These are phyloP conservation scores for Euryodendron excelsum DNA, from an alignment of 148 eudicot genomes.

Conservation along the genomic window DNA sequence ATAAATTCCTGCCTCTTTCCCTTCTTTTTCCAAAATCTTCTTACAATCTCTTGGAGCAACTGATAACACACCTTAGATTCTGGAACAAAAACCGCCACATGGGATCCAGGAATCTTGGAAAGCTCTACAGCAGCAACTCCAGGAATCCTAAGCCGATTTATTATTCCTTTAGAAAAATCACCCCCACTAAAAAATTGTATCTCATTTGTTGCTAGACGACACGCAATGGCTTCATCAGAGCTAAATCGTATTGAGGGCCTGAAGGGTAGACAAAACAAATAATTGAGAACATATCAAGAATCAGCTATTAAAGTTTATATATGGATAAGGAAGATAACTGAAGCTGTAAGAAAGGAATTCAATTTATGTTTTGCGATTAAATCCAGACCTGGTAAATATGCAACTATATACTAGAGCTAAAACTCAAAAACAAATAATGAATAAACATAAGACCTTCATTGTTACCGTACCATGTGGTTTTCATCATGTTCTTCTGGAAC, in stretches of 20 bases:
- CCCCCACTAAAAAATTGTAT: slow-evolving; percentile 69
- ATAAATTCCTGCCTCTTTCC: not conserved
- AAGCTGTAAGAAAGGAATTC: not conserved
- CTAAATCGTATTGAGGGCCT: slow-evolving; percentile 82
- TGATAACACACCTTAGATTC: slow-evolving; percentile 77
- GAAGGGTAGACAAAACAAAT: slow-evolving; percentile 15
- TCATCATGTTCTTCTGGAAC: slow-evolving; percentile 78
- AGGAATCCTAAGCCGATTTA: slow-evolving; percentile 67
- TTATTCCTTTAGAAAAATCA: slow-evolving; percentile 79
- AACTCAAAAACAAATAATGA: not conserved
- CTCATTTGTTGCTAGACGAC: slow-evolving; percentile 87
- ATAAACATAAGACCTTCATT: not conserved
- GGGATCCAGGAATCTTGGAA: slow-evolving; percentile 71
- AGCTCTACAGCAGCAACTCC: slow-evolving; percentile 82
- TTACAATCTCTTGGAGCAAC: slow-evolving; percentile 2
- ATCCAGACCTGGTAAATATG: not conserved
- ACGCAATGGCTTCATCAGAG: slow-evolving; percentile 76
- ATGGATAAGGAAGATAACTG: not conserved
- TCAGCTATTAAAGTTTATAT: not conserved
- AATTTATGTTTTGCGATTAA: not conserved
- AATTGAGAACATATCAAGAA: not conserved
- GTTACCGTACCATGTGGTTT: slow-evolving; percentile 67
- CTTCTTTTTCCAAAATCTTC: not conserved
- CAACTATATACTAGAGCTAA: not conserved
- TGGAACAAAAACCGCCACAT: slow-evolving; percentile 86